Evolutionary conservation across 2,329 filamentous ascomycete genomes (phyloP).

Genomic region (Torrubiella hemipterigena): DNA sequence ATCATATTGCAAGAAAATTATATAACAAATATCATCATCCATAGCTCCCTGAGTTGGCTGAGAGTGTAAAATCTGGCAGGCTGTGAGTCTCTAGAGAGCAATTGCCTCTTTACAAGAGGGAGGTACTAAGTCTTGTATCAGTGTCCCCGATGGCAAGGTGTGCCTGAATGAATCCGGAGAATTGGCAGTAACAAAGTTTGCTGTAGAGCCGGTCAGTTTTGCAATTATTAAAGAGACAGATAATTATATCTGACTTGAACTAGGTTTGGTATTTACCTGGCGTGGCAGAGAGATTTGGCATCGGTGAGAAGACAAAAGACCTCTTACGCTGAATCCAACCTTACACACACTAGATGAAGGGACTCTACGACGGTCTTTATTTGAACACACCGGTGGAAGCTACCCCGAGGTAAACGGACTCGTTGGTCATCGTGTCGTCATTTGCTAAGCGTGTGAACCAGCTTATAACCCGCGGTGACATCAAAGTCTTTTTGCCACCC

Average conservation of each 20-base stretch:
- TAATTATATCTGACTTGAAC: constrained; percentile 3
- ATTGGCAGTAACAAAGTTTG: constrained; percentile 88
- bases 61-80: constrained; percentile 70
- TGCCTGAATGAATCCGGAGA: constrained; percentile 80
- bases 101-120: too few species aligned
- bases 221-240: not conserved
- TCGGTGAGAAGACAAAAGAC: constrained; percentile 50
- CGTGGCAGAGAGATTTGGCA: constrained; percentile 86
- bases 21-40: constrained; percentile 4
- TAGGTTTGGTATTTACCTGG: constrained; percentile 71
- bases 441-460: constrained; percentile 19
- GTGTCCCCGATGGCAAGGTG: constrained; percentile 71
- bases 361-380: constrained; percentile 71
- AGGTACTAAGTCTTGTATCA: constrained; percentile 11
- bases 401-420: constrained; percentile 60
- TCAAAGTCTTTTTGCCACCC: constrained; percentile 90
- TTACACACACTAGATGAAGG: constrained; percentile 53
- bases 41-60: constrained; percentile 81
- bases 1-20: too few species aligned
- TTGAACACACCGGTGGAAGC: constrained; percentile 90
- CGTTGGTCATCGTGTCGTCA: not conserved
- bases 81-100: constrained; percentile 36
- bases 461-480: constrained; percentile 85
- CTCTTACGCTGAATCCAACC: not conserved
- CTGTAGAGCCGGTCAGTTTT: constrained; percentile 72